Evolutionary conservation across 1,284 basidiomycete genomes (phyloP).

Genomic region (Coniophora puteana): DNA sequence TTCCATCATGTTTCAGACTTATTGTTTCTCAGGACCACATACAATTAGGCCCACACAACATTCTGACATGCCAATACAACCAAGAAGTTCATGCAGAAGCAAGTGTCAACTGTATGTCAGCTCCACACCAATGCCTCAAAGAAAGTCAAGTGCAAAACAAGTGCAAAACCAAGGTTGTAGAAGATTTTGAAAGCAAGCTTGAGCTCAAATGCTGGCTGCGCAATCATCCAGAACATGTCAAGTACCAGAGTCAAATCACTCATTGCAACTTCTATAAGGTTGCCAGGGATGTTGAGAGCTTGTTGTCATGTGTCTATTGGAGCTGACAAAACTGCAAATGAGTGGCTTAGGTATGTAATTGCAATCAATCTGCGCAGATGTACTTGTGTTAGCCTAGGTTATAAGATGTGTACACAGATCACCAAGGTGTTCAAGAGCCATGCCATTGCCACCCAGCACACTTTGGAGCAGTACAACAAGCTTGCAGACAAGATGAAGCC

Average conservation of each 20-base stretch:
- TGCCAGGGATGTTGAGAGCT: conserved; percentile 1
- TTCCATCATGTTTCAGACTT: not conserved
- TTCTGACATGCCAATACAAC: not conserved
- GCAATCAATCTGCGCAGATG: not conserved
- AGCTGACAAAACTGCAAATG: conserved; percentile 4
- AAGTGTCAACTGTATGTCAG: not conserved
- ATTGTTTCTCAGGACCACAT: not conserved
- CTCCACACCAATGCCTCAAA: not conserved
- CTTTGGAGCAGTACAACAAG: conserved; percentile 4
- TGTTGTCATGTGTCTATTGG: conserved; percentile 9
- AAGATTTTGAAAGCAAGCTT: conserved; percentile 1
- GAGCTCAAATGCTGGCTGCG: conserved; percentile 2
- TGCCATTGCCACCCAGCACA: conserved; percentile 4
- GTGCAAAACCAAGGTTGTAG: not conserved
- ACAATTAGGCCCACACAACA: not conserved
- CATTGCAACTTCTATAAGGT: not conserved
- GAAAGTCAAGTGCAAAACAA: conserved; percentile 1
- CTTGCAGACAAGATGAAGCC: conserved; percentile 1
- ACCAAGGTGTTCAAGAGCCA: conserved; percentile 3
- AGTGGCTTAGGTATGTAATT: conserved; percentile 5
- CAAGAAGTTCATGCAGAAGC: not conserved
- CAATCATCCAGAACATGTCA: not conserved
- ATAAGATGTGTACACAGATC: conserved; percentile 9
- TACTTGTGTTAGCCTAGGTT: not conserved
- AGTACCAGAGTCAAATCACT: not conserved